These are phyloP conservation scores for Dinochytrium kinnereticum DNA, from an alignment of 371 early-diverging fungal species.

Conservation along the genomic window DNA sequence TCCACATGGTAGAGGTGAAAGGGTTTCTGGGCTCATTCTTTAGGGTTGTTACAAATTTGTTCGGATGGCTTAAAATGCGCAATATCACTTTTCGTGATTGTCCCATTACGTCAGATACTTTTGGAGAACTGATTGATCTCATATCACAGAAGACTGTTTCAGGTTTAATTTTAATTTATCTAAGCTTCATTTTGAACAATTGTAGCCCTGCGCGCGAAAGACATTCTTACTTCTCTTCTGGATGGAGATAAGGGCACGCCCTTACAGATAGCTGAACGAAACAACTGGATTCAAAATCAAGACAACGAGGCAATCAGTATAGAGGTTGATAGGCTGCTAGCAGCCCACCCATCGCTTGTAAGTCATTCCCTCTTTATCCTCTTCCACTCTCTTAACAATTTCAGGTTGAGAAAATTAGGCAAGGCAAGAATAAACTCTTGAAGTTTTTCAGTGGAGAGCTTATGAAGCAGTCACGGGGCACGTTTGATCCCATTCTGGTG, in stretches of 20 bases:
- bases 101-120: slow-evolving; percentile 62
- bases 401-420: slow-evolving; percentile 59
- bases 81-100: slow-evolving; percentile 60
- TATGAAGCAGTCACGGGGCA: slow-evolving; percentile 73
- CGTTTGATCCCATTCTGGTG: slow-evolving; percentile 69
- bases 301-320: slow-evolving; percentile 57
- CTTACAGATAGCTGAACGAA: slow-evolving; percentile 65
- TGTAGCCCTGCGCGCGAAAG: slow-evolving; percentile 36
- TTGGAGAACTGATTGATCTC: slow-evolving; percentile 70
- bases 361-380: too few relatives aligned
- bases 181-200: not conserved
- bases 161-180: slow-evolving; percentile 45
- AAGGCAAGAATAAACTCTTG: slow-evolving; percentile 64
- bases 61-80: slow-evolving; percentile 72
- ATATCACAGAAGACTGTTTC: slow-evolving; percentile 65
- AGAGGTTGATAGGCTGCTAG: slow-evolving; percentile 60
- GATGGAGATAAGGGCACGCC: slow-evolving; percentile 60
- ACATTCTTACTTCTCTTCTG: slow-evolving; percentile 65
- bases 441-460: slow-evolving; percentile 77
- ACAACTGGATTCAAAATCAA: slow-evolving; percentile 76
- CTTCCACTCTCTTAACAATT: not conserved
- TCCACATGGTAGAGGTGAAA: slow-evolving; percentile 19
- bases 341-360: slow-evolving; percentile 63
- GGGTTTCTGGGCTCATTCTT: not conserved
- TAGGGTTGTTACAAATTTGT: slow-evolving; percentile 81